Conservation (phyloP, 371 early-diverging fungal species). For the Mortierella sp. region DNA sequence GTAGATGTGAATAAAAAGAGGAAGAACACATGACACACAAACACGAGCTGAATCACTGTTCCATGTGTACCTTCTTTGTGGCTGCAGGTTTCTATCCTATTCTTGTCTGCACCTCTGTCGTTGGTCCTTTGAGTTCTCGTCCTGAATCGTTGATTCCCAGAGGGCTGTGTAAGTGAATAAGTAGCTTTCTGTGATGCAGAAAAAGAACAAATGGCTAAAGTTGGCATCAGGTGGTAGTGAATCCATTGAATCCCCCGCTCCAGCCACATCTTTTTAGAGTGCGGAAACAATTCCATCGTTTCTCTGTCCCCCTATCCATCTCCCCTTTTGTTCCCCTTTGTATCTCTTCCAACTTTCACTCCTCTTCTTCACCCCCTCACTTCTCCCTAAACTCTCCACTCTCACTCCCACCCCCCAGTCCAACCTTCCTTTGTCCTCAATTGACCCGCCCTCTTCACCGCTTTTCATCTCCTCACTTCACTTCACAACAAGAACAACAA, state of each 20-base stretch:
- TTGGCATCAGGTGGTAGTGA: background rate
- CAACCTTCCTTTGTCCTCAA: background rate
- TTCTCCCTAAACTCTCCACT: background rate
- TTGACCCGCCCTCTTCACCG: background rate
- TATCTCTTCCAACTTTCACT: background rate
- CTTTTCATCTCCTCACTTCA: background rate
- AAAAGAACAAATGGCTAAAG: background rate
- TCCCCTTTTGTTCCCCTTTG: background rate
- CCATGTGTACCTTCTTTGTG: background rate
- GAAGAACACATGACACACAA: too few species aligned
- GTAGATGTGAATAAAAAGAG: background rate
- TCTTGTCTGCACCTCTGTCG: background rate
- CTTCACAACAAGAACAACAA: too few species aligned
- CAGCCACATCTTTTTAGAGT: background rate
- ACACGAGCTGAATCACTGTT: background rate
- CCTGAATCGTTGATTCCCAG: background rate
- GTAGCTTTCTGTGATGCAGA: background rate
- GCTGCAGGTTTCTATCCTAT: background rate
- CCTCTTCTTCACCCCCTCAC: background rate
- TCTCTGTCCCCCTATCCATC: background rate
- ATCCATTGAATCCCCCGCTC: background rate
- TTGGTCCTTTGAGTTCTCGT: background rate
- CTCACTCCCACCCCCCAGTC: background rate
- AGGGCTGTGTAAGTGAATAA: background rate
- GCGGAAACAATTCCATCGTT: background rate